These are phyloP conservation scores for Saccharum hybrid DNA, from an alignment of 202 grass and related monocot species.

Conservation along the genomic window DNA sequence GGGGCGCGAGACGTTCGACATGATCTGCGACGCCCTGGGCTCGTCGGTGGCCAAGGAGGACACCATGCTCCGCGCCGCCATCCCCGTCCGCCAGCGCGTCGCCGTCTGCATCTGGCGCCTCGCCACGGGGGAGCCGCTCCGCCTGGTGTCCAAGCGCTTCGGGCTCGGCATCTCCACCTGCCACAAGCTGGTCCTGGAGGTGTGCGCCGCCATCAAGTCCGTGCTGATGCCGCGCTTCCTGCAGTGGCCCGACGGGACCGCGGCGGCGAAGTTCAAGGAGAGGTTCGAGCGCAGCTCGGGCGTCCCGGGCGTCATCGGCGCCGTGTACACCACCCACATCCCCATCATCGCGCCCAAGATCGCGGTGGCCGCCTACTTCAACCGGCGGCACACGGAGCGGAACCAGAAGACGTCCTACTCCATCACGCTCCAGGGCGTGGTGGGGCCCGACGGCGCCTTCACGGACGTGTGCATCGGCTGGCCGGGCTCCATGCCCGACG, in stretches of 20 bases:
- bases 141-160: conserved; percentile 88
- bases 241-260: conserved; percentile 66
- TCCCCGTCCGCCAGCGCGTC: conserved; percentile 81
- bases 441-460: conserved; percentile 73
- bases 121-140: conserved; percentile 92
- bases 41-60: conserved; percentile 85
- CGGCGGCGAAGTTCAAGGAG: conserved; percentile 48
- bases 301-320: conserved; percentile 62
- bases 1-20: conserved; percentile 79
- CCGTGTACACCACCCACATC: conserved; percentile 95
- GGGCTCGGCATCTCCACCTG: conserved; percentile 96
- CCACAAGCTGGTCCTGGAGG: conserved; percentile 94
- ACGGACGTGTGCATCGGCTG: conserved; percentile 95
- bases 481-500: conserved; percentile 94
- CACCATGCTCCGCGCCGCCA: conserved; percentile 92
- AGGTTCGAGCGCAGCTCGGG: conserved; percentile 60
- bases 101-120: conserved; percentile 93
- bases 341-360: conserved; percentile 99
- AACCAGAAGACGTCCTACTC: conserved; percentile 99
- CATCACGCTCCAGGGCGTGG: conserved; percentile 90
- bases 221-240: conserved; percentile 91
- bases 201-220: conserved; percentile 85
- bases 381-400: conserved; percentile 89
- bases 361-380: conserved; percentile 89
- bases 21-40: conserved; percentile 85